phyloP scores from a whole-genome alignment of 768 basidiomycete species.

The Pleurotus djamor region DNA sequence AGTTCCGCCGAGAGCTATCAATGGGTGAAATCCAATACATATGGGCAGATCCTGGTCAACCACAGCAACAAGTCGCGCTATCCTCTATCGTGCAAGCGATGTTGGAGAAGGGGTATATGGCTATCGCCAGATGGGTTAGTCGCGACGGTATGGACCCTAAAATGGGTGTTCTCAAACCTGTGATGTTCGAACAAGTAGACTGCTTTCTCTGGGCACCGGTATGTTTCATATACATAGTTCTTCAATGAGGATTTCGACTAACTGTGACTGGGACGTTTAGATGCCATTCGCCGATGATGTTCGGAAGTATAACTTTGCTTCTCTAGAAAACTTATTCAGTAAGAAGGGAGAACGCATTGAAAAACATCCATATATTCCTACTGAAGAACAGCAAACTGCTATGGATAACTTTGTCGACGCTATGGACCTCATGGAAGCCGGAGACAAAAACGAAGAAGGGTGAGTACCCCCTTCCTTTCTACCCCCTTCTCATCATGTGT shows the following conservation, averaged over 20 bases:
- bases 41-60: slow-evolving; percentile 68
- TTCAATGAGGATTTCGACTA: background rate
- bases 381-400: slow-evolving; percentile 67
- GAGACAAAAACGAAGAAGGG: slow-evolving; percentile 78
- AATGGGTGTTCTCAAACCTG: slow-evolving; percentile 77
- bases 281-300: slow-evolving; percentile 97
- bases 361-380: slow-evolving; percentile 83
- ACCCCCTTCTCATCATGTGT: background rate
- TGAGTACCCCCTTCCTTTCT: slow-evolving; percentile 23
- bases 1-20: slow-evolving; percentile 82
- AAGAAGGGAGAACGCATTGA: slow-evolving; percentile 72
- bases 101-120: slow-evolving; percentile 59
- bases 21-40: slow-evolving; percentile 88
- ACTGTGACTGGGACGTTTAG: slow-evolving; percentile 33
- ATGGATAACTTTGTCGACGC: slow-evolving; percentile 89
- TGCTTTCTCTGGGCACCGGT: slow-evolving; percentile 86
- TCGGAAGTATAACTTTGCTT: slow-evolving; percentile 83
- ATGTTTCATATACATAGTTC: slow-evolving; percentile 12
- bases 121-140: slow-evolving; percentile 82
- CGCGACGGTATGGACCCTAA: slow-evolving; percentile 76
- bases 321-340: slow-evolving; percentile 68
- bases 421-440: slow-evolving; percentile 83
- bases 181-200: slow-evolving; percentile 64
- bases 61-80: slow-evolving; percentile 78
- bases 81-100: slow-evolving; percentile 88